Conservation (phyloP, 164 flowering plant genomes). For the Cinnamomum micranthum region DNA sequence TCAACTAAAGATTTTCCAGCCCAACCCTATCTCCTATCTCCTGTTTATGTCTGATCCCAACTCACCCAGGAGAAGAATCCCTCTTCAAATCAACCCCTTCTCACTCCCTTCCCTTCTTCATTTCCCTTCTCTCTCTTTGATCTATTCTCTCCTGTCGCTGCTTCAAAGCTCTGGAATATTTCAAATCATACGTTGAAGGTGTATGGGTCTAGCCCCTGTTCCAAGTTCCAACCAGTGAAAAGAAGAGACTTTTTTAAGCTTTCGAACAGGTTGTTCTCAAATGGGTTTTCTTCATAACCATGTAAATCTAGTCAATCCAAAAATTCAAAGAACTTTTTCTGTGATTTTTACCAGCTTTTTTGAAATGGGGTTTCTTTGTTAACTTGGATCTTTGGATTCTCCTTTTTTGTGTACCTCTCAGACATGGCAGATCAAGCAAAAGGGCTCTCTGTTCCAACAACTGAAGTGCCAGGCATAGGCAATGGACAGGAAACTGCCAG, state of each 20-base stretch:
- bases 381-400: background rate
- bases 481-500: conserved; percentile 24
- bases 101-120: background rate
- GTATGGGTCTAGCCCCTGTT: background rate
- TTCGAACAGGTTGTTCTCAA: background rate
- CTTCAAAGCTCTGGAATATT: background rate
- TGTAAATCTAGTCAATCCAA: background rate
- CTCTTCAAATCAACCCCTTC: background rate
- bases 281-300: background rate
- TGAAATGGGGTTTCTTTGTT: background rate
- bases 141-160: background rate
- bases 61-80: too few species aligned
- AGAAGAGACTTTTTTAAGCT: background rate
- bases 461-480: background rate
- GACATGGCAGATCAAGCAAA: conserved; percentile 12
- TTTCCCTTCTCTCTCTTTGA: background rate
- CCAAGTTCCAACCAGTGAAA: background rate
- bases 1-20: conserved; percentile 1
- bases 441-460: background rate
- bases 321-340: background rate
- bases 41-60: background rate
- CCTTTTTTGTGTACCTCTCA: background rate
- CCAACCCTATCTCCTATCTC: background rate
- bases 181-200: background rate
- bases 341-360: background rate